Percentiles rank a stretch among this genome's conserved stretches.
Evolutionary conservation across 192 early-diverging fungal species (phyloP).

Genomic region (Rhizophagus sp.): DNA sequence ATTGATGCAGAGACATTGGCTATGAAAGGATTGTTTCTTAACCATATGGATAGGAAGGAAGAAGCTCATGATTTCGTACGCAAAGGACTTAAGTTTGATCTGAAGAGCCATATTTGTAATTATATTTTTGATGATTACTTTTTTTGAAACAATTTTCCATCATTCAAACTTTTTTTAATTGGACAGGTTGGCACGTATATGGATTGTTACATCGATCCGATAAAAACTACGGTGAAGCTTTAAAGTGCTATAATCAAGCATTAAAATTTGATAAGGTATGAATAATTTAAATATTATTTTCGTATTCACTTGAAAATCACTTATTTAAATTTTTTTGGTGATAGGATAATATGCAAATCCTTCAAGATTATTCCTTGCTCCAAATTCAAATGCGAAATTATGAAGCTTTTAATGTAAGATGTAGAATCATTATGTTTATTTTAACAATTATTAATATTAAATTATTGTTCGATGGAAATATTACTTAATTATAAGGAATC

Average conservation of each 20-base stretch:
- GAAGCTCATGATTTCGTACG: conserved; percentile 88
- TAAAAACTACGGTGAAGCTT: conserved; percentile 90
- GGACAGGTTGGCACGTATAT: conserved; percentile 90
- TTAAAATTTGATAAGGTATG: conserved; percentile 77
- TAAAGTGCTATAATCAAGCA: conserved; percentile 89
- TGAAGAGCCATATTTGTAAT: conserved; percentile 84
- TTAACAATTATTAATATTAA: neutral
- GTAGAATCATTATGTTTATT: neutral
- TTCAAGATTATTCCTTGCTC: conserved; percentile 85
- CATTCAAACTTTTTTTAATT: neutral
- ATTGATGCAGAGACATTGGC: conserved; percentile 78
- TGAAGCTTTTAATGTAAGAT: conserved; percentile 69
- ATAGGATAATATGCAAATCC: conserved; percentile 89
- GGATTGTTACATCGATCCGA: conserved; percentile 91
- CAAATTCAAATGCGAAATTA: conserved; percentile 88
- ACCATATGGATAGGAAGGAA: conserved; percentile 87
- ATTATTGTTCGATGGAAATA: neutral
- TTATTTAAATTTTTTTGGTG: conserved; percentile 21
- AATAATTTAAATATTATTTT: neutral
- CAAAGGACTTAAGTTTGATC: conserved; percentile 77
- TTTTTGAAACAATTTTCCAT: neutral
- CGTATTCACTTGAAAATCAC: neutral
- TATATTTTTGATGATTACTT: neutral
- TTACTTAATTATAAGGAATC: conserved; percentile 55
- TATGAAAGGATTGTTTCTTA: conserved; percentile 92